Conservation (phyloP, 2,329 filamentous ascomycete species). For the Proliferodiscus dingleyae region DNA sequence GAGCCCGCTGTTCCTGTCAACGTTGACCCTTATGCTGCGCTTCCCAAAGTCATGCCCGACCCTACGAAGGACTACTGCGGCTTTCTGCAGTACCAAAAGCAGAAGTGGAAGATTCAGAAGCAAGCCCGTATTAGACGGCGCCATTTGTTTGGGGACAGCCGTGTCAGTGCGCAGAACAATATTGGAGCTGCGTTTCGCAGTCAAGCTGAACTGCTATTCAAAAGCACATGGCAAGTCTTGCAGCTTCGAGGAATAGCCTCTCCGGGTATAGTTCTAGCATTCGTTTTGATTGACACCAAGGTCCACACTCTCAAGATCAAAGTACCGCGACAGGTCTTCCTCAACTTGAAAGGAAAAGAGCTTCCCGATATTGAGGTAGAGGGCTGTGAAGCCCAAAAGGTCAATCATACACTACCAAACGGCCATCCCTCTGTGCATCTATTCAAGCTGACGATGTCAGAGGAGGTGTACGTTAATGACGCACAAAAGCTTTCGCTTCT, state of each 20-base stretch:
- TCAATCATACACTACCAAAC: conserved; percentile 89
- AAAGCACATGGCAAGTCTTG: conserved; percentile 90
- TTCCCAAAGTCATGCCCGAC: conserved; percentile 79
- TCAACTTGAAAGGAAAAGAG: conserved; percentile 85
- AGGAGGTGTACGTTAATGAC: conserved; percentile 82
- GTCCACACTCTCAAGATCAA: conserved; percentile 84
- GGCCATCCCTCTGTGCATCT: conserved; percentile 90
- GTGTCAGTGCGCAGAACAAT: conserved; percentile 58
- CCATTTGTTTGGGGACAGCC: conserved; percentile 87
- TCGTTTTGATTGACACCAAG: conserved; percentile 89
- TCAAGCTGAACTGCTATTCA: conserved; percentile 84
- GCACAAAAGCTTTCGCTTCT: conserved; percentile 75
- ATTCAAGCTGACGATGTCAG: conserved; percentile 87
- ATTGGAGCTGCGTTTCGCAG: conserved; percentile 76
- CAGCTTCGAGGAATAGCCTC: conserved; percentile 79
- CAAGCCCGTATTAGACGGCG: conserved; percentile 79
- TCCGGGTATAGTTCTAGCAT: conserved; percentile 81
- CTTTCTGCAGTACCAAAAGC: conserved; percentile 91
- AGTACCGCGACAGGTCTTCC: conserved; percentile 81
- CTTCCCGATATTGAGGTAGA: conserved; percentile 83
- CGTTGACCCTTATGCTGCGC: conserved; percentile 71
- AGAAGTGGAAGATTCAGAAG: conserved; percentile 98
- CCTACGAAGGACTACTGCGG: conserved; percentile 81
- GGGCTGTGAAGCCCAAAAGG: conserved; percentile 85
- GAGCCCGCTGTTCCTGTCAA: conserved; percentile 57